Evolutionary conservation across 257 asterid genomes (phyloP).

Genomic region (Eucommia ulmoides): DNA sequence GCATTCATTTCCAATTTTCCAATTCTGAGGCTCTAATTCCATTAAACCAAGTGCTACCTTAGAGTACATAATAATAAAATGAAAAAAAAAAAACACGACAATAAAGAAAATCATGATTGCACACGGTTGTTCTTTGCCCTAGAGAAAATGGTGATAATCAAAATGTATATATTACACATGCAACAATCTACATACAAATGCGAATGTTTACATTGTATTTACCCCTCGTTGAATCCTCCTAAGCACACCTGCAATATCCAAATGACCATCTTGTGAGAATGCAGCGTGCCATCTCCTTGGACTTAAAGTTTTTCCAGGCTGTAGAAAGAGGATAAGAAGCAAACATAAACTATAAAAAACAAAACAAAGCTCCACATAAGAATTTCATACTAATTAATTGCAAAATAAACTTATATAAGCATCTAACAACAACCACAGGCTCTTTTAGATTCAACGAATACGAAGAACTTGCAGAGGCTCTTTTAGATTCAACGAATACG

Average conservation of each 20-base stretch:
- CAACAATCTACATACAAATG: background rate
- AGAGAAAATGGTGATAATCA: background rate
- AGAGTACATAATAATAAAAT: no score
- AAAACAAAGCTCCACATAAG: background rate
- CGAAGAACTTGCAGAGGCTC: background rate
- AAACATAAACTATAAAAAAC: background rate
- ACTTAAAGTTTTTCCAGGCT: constrained; percentile 89
- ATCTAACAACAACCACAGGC: background rate
- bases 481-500: no score
- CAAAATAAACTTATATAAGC: background rate
- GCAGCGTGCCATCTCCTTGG: constrained; percentile 96
- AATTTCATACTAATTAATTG: background rate
- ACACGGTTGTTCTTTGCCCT: no score
- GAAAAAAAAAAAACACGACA: no score
- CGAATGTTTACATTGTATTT: no score
- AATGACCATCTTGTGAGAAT: constrained; percentile 61
- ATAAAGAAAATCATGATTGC: no score
- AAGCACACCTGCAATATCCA: constrained; percentile 91
- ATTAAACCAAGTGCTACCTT: no score
- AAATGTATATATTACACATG: background rate
- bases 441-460: background rate
- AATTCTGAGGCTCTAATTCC: no score
- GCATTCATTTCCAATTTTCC: no score
- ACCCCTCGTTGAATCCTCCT: constrained; percentile 98
- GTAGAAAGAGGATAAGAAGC: constrained; percentile 10